Evolutionary conservation across 2,329 filamentous ascomycete genomes (phyloP), one percentile per base, ranked within the genome.

Genomic region (Colletotrichum destructivum): DNA sequence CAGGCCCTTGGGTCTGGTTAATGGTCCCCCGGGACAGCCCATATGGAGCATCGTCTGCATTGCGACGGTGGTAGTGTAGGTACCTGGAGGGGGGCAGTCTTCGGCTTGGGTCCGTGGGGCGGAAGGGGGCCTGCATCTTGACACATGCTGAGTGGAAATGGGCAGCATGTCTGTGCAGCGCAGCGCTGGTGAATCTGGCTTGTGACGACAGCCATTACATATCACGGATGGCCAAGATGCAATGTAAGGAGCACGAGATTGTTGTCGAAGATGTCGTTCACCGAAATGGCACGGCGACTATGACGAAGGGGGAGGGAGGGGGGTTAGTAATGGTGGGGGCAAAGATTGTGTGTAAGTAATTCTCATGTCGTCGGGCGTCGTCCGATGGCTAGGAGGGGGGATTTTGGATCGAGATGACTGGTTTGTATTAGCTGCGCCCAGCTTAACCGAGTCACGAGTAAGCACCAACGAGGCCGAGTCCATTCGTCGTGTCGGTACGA

Each of bases 321-420:
- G 60, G 47, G 35, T 35, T 35, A 35, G 31, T 35, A 35, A 9
- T 35, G 2, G 9, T 35, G 31, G 31, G 31, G 31, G 31, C 31
- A 35, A 8, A 40, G 13, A 16, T 49, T 8, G 23, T 40, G 31
- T 13, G 23, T 40, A n/a, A 38, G 35, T 26, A 23, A 26, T 40
- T 31, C 26, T 54, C 16, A 47, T 46, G 8, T 54, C 23, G 31
- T 63, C 47, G 59, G 61, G 16, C 65, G 38, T 52, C 60, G 44
- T 46, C 59, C 47, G 65, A 54, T 16, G 11, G 23, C 44, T 51
- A 35, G 38, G 42, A 35, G 35, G 12, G 26, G 18, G 4, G n/a
- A 16, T n/a, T 21, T 51, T 52, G 61, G 57, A n/a, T 47, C 21
- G 46, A 51, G 57, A 56, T 63, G 46, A 55, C 40, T 56, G 65